A percentile compares a stretch with the other conserved stretches of the same genome.
These are phyloP conservation scores for Pseudocercospora fuligena DNA, from an alignment of 2,329 filamentous ascomycete species.

Conservation along the genomic window DNA sequence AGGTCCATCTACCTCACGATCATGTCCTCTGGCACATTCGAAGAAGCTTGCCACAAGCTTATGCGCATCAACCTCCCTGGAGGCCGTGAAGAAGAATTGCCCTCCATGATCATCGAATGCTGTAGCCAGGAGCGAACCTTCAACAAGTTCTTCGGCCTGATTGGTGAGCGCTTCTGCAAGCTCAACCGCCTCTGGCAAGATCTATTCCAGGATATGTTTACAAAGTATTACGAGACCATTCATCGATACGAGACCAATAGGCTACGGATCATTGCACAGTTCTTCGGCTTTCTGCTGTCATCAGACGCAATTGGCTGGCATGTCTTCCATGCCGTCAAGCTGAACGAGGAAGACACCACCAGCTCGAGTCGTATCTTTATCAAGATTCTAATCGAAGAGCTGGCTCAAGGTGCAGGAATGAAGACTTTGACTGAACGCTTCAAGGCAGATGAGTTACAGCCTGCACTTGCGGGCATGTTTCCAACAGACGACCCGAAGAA, in stretches of 20 bases:
- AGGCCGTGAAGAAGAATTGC: constrained; percentile 86
- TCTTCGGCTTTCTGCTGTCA: constrained; percentile 90
- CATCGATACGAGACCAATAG: constrained; percentile 96
- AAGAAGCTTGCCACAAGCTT: constrained; percentile 96
- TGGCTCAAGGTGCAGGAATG: constrained; percentile 85
- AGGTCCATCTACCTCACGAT: constrained; percentile 97
- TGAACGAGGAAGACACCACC: constrained; percentile 97
- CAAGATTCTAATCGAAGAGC: constrained; percentile 95
- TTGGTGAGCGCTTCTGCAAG: constrained; percentile 93
- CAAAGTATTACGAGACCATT: constrained; percentile 95
- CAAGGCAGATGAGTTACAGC: constrained; percentile 76
- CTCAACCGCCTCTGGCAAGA: constrained; percentile 94
- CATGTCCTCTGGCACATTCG: constrained; percentile 93
- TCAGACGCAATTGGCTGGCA: constrained; percentile 94
- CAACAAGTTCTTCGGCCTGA: constrained; percentile 94
- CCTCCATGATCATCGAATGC: constrained; percentile 96
- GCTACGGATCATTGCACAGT: constrained; percentile 89
- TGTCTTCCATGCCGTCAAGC: constrained; percentile 77
- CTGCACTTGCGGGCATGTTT: constrained; percentile 84
- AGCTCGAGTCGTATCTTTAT: constrained; percentile 97
- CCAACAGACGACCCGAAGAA: constrained; percentile 87
- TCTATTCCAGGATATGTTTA: constrained; percentile 87
- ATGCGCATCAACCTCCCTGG: constrained; percentile 84
- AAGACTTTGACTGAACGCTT: constrained; percentile 76
- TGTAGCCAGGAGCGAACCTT: constrained; percentile 97